These are phyloP conservation scores for Fusarium mangiferae DNA, from an alignment of 2,329 filamentous ascomycete genomes.

Conservation along the genomic window DNA sequence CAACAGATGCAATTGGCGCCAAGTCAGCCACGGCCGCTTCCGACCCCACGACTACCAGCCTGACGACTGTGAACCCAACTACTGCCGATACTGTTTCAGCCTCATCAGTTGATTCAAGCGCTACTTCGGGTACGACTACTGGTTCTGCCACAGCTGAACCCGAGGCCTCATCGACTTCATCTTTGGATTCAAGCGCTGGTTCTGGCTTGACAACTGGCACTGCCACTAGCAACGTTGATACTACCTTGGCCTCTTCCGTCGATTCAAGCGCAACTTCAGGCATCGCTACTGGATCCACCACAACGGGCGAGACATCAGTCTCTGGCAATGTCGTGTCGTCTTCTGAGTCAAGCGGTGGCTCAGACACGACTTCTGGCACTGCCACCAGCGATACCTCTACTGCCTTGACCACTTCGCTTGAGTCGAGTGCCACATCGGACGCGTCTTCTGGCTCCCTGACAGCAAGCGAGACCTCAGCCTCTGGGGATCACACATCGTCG, in stretches of 20 bases:
- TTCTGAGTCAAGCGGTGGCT: not conserved
- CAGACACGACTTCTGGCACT: not conserved
- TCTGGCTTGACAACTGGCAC: not conserved
- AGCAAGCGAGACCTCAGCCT: not conserved
- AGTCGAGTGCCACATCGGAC: not conserved
- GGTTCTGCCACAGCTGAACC: not conserved
- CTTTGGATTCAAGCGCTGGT: not conserved
- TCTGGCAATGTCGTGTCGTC: not conserved
- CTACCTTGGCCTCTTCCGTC: not conserved
- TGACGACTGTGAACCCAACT: not conserved
- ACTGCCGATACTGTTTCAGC: not conserved
- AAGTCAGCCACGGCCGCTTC: not conserved
- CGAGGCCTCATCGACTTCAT: not conserved
- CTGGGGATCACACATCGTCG: not conserved
- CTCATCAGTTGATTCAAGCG: not conserved
- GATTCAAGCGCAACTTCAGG: not conserved
- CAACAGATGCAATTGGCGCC: not conserved
- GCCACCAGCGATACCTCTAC: too few relatives aligned
- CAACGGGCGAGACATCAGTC: not conserved
- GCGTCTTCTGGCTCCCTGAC: too few relatives aligned
- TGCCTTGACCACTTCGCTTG: not conserved
- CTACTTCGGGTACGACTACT: not conserved
- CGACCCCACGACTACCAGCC: not conserved
- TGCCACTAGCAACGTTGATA: fast-evolving
- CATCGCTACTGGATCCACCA: not conserved